Evolutionary conservation across 2,329 filamentous ascomycete genomes (phyloP).

Genomic region (Colletotrichum tanaceti): DNA sequence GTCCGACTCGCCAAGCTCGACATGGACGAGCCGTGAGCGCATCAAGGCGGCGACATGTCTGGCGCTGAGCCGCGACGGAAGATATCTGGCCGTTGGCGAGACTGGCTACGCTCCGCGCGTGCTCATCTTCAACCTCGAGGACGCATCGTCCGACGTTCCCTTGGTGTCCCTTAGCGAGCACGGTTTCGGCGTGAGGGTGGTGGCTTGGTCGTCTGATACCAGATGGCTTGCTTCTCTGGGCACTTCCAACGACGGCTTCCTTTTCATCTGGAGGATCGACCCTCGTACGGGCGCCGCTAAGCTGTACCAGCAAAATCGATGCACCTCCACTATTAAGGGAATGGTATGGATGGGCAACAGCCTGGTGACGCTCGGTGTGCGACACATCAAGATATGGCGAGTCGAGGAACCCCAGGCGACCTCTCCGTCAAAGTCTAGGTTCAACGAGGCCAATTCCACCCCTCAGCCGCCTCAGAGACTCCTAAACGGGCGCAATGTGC

Average conservation of each 20-base stretch:
- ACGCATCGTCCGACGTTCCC: constrained; percentile 82
- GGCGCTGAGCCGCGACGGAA: constrained; percentile 86
- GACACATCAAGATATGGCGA: constrained; percentile 94
- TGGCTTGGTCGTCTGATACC: constrained; percentile 90
- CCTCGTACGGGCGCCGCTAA: constrained; percentile 82
- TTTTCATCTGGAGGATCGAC: constrained; percentile 91
- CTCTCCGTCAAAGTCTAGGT: constrained; percentile 74
- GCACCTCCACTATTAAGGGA: constrained; percentile 84
- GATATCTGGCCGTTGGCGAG: constrained; percentile 91
- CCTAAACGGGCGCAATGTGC: constrained; percentile 85
- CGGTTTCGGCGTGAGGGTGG: constrained; percentile 85
- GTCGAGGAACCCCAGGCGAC: constrained; percentile 73
- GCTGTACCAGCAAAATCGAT: constrained; percentile 88
- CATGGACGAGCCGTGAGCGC: constrained; percentile 88
- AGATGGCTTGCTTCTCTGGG: constrained; percentile 90
- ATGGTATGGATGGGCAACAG: constrained; percentile 92
- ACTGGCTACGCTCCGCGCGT: constrained; percentile 94
- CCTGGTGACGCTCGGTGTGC: constrained; percentile 87
- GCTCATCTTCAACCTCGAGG: constrained; percentile 86
- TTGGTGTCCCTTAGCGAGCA: constrained; percentile 90
- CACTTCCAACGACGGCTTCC: constrained; percentile 89
- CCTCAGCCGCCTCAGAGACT: constrained; percentile 69
- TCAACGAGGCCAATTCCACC: constrained; percentile 47
- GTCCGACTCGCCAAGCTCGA: constrained; percentile 73
- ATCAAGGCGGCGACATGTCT: constrained; percentile 96